Evolutionary conservation across 208 protist species (phyloP).

Genomic region (Leishmania arabica): DNA sequence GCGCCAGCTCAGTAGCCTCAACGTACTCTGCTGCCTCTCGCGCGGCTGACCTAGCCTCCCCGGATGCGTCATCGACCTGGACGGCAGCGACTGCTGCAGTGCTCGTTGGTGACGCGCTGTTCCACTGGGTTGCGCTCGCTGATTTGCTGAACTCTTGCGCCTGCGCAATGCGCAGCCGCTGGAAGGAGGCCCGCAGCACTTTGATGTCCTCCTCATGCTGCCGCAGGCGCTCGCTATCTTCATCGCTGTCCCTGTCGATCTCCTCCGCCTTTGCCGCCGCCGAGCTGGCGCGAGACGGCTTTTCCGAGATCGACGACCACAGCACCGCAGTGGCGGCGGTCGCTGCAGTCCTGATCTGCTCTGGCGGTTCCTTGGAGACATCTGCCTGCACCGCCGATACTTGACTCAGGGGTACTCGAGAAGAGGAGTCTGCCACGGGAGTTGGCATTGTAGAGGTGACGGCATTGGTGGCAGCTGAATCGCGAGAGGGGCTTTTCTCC

Average conservation of each 20-base stretch:
- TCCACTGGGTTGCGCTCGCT: neutral
- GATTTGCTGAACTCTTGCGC: slow-evolving; percentile 1
- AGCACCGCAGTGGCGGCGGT: neutral
- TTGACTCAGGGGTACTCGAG: neutral
- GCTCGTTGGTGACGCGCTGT: neutral
- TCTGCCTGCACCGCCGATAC: neutral
- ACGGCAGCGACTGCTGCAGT: neutral
- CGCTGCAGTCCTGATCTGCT: neutral
- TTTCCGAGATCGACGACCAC: neutral
- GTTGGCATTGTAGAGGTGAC: neutral
- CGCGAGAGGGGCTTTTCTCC: neutral
- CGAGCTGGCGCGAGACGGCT: neutral
- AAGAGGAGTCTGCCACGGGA: neutral
- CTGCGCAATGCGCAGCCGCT: slow-evolving; percentile 16
- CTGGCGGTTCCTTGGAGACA: neutral
- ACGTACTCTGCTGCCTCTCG: slow-evolving; percentile 21
- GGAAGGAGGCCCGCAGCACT: slow-evolving; percentile 10
- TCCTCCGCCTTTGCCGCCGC: slow-evolving; percentile 9
- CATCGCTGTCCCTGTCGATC: slow-evolving; percentile 9
- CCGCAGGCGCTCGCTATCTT: neutral
- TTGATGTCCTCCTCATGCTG: slow-evolving; percentile 19
- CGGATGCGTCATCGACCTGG: neutral
- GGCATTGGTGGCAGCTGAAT: neutral
- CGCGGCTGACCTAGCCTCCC: slow-evolving; percentile 15
- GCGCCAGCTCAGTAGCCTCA: slow-evolving; percentile 26